A percentile compares a stretch with the other conserved stretches of the same genome.
phyloP scores from a whole-genome alignment of 2,329 filamentous ascomycete genomes.

The Leptographium galeiforme region DNA sequence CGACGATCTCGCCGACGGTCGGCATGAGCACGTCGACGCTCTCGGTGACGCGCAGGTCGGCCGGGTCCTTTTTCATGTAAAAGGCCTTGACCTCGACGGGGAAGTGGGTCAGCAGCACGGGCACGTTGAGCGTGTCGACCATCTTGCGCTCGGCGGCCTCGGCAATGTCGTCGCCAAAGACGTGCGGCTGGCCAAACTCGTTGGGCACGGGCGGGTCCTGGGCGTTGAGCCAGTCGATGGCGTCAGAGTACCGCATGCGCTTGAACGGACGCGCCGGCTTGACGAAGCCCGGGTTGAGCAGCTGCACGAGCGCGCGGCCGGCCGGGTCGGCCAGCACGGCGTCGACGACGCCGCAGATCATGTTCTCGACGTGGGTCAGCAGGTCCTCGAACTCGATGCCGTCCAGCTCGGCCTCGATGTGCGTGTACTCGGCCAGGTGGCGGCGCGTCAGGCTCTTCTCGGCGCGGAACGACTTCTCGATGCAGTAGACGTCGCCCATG shows the following conservation, averaged over 20 bases:
- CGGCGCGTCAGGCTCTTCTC: slow-evolving; percentile 92
- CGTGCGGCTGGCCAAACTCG: slow-evolving; percentile 80
- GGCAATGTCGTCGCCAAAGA: slow-evolving; percentile 94
- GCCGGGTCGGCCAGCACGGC: slow-evolving; percentile 59
- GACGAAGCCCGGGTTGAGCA: slow-evolving; percentile 84
- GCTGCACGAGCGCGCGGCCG: slow-evolving; percentile 60
- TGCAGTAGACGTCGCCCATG: slow-evolving; percentile 91
- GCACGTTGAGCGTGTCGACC: slow-evolving; percentile 91
- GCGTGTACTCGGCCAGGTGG: slow-evolving; percentile 87
- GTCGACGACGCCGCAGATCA: slow-evolving; percentile 78
- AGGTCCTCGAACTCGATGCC: slow-evolving; percentile 90
- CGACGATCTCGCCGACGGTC: slow-evolving; percentile 92
- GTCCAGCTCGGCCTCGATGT: slow-evolving; percentile 92
- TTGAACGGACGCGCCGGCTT: slow-evolving; percentile 74
- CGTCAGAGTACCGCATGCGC: slow-evolving; percentile 89
- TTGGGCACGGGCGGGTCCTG: slow-evolving; percentile 71
- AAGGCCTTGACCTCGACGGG: slow-evolving; percentile 96
- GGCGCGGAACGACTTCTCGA: slow-evolving; percentile 96
- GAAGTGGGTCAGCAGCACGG: slow-evolving; percentile 77
- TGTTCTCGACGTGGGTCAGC: slow-evolving; percentile 70
- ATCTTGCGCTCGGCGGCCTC: slow-evolving; percentile 87
- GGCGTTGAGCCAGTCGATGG: slow-evolving; percentile 84
- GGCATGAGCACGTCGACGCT: slow-evolving; percentile 78
- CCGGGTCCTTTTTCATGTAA: slow-evolving; percentile 87
- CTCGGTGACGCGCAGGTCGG: slow-evolving; percentile 77